A percentile compares a stretch with the other conserved stretches of the same genome.
phyloP scores from a whole-genome alignment of 108 stramenopile genomes.

The Aurantiochytrium sp. region DNA sequence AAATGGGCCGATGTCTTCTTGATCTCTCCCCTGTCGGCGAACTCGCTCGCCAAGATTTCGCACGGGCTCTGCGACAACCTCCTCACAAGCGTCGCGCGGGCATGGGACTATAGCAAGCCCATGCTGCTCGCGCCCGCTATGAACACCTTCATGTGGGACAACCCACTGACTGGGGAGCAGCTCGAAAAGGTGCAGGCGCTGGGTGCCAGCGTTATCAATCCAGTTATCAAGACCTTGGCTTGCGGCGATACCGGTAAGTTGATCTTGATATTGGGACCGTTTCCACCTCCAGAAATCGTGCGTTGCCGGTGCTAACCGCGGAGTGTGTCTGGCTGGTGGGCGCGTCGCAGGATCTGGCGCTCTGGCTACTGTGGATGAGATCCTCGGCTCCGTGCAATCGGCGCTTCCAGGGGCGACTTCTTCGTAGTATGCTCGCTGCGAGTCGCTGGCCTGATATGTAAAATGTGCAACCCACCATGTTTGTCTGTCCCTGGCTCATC shows the following conservation, averaged over 20 bases:
- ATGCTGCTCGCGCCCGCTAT: slow-evolving; percentile 82
- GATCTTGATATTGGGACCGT: not conserved
- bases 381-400: slow-evolving; percentile 40
- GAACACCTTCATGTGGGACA: slow-evolving; percentile 90
- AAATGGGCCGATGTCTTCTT: slow-evolving; percentile 78
- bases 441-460: too few relatives aligned
- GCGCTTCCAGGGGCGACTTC: too few relatives aligned
- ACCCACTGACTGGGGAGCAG: slow-evolving; percentile 65
- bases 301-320: too few relatives aligned
- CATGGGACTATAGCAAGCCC: slow-evolving; percentile 82
- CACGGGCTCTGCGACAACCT: slow-evolving; percentile 82
- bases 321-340: too few relatives aligned
- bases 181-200: not conserved
- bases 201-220: slow-evolving; percentile 41
- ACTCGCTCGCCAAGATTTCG: slow-evolving; percentile 70
- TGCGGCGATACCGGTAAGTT: slow-evolving; percentile 73
- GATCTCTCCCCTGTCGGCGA: slow-evolving; percentile 75
- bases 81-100: slow-evolving; percentile 69
- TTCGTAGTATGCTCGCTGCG: too few relatives aligned
- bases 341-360: slow-evolving; percentile 56
- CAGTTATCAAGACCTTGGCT: slow-evolving; percentile 65
- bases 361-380: slow-evolving; percentile 66
- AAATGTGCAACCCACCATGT: too few relatives aligned
- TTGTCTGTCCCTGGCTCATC: too few relatives aligned
- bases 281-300: not conserved